Evolutionary conservation across 164 flowering plant genomes (phyloP).

Genomic region (Stephania yunnanensis): DNA sequence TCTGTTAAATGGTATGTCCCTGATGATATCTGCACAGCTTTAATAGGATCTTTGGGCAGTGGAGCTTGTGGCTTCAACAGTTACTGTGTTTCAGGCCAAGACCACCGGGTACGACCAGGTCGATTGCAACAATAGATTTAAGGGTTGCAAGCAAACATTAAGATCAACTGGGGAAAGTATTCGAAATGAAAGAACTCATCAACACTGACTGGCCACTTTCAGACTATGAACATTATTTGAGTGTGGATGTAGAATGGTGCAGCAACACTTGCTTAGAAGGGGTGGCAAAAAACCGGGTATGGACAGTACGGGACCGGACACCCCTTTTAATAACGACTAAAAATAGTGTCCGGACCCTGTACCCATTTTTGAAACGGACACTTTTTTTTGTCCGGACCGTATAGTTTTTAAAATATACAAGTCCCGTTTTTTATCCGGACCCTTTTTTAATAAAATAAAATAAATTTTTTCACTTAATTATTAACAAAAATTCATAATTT

Average conservation of each 20-base stretch:
- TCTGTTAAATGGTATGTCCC: conserved; percentile 10
- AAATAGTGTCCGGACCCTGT: too few relatives aligned
- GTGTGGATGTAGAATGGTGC: conserved; percentile 27
- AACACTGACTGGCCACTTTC: conserved; percentile 35
- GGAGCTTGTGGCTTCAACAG: conserved; percentile 17
- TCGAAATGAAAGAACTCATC: conserved; percentile 14
- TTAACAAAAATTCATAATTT: too few relatives aligned
- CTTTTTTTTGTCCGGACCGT: too few relatives aligned
- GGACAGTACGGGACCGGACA: too few relatives aligned
- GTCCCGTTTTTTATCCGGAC: too few relatives aligned
- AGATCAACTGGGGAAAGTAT: conserved; percentile 4
- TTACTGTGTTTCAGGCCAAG: background rate
- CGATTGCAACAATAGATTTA: background rate
- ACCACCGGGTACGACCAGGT: conserved; percentile 1
- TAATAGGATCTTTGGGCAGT: background rate
- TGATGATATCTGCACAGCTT: conserved; percentile 15
- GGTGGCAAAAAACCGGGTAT: too few relatives aligned
- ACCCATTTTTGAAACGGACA: too few relatives aligned
- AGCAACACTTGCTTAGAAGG: conserved; percentile 20
- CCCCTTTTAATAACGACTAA: too few relatives aligned
- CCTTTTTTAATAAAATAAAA: too few relatives aligned
- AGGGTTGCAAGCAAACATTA: conserved; percentile 14
- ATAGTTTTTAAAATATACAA: too few relatives aligned
- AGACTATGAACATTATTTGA: conserved; percentile 24
- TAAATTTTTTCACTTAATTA: too few relatives aligned